Evolutionary conservation across 345 rosid species (phyloP), one percentile per base, ranked within the genome.

Genomic region (Camelina laxa): DNA sequence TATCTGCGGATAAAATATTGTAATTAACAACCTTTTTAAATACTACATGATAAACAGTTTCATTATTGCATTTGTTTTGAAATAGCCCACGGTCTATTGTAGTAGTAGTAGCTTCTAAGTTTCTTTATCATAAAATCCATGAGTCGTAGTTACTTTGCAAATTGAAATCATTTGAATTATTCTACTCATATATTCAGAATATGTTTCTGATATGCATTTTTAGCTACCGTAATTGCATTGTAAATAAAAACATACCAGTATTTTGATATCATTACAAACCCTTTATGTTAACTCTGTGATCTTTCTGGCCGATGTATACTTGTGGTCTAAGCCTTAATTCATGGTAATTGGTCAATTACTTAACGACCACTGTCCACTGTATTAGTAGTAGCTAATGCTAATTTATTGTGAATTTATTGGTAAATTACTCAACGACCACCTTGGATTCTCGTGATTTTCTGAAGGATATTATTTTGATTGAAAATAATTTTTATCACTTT

Each of bases 101-200:
- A n/a, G n/a, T 27, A 27, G 30, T 27, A 65, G 72, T 74, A 74
- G 66, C 77, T 65, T 74, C 72, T 65, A 65, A 56, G 77, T 56
- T 44, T 44, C 11, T 44, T 45, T 57, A 47, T 45, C 64, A 44
- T 63, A 47, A 73, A 73, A 63, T 54, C 36, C 38, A 31, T 44
- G 14, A 62, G 35, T 63, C 35, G 48, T 27, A 72, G 20, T 62
- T 30, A 61, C 33, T 27, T 19, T 70, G 36, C 58, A 59, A 59
- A 27, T 11, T 51, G 69, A 72, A 51, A 72, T 72, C 62, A 51
- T 72, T 51, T 62, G 44, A n/a, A n/a, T n/a, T n/a, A n/a, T n/a
- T n/a, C n/a, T n/a, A n/a, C n/a, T n/a, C n/a, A n/a, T n/a, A n/a
- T n/a, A n/a, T n/a, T n/a, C n/a, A n/a, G n/a, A n/a, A n/a, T n/a